Base-by-base conservation (phyloP, 2,329 filamentous ascomycete species). In the Ceratocystis papillata region DNA sequence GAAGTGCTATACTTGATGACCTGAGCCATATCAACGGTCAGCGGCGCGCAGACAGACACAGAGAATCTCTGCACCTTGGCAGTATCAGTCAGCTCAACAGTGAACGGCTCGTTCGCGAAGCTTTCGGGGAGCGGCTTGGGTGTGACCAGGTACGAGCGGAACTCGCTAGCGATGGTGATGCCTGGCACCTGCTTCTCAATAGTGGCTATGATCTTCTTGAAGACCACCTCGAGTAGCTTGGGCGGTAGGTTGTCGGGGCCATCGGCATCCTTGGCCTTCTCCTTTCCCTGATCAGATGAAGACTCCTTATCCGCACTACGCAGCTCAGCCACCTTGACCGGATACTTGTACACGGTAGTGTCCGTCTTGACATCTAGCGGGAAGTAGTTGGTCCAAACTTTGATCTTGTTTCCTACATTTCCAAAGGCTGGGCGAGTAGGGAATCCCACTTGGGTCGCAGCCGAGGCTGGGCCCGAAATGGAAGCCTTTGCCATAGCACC, bases 381-480 rank as follows among this genome's bases (percentile, higher is more conserved):
- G 69, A 82, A 83, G 69, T 81, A 84, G 71, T 85, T 84, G 3
- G 81, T 75, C 80, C 80, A 83, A 0, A 84, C 73, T 1, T 74
- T 70, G 1, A 81, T 77, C 0, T 71, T 57, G 1, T 60, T 72
- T 3, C 82, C 82, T 4, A 69, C 69, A 2, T 71, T 75, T 22
- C 81, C 81, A 68, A 78, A 84, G 1, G 76, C 77, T 22, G 82
- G 82, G 1, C 82, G 77, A 6, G 71, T 66, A 2, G 81, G 79
- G 60, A 83, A 75, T 57, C 68, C 64, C 8, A 69, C 33, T 30
- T 66, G 69, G 17, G 68, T 15, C 6, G 65, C 12, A 17, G 68
- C 25, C 25, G 65, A 65, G 68, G 63, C 55, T 63, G 48, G 45
- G 65, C 66, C 63, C 55, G 67, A 17, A 63, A 62, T 53, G 48